Base-by-base conservation (phyloP, 1,139 yeast genomes). In the Kurtzmaniella quercitrusa region DNA sequence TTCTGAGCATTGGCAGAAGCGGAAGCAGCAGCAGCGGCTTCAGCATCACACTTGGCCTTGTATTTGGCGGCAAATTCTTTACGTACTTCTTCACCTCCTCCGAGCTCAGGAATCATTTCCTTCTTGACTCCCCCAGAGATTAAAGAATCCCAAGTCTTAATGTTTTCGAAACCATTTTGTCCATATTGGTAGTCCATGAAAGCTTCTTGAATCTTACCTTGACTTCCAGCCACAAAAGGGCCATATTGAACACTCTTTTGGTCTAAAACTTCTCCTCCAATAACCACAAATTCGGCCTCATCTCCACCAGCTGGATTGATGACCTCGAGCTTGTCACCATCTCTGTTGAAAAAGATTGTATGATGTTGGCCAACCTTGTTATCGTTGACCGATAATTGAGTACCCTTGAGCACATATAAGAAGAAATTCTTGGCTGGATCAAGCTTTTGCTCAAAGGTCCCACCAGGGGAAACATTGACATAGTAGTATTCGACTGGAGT, bases 161-260 rank as follows among this genome's bases (percentile, higher is more conserved):
- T 77, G 39, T 79, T 75, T 57, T 83, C 94, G 57, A 88, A 88
- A 1, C 95, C 95, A 58, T 86, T 85, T 37, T 67, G 59, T 37
- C 79, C 84, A 44, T 65, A 60, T 58, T 83, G 88, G 60, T 84
- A 88, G 59, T 85, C 93, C 59, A 66, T 56, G 55, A 85, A 81
- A 0, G 88, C 94, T 55, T 83, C 66, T 51, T 76, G 74, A 47
- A 88, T 82, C 52, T 78, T 77, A 41, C 76, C 81, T 45, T 71
- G 68, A 16, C 83, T 66, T 8, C 83, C 78, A 47, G 87, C 93
- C 14, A 85, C 95, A 60, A 88, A 88, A 16, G 96, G 96, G 11
- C 97, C 97, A 57, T 88, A 86, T 60, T 89, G 96, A 33, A 87
- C 87, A 42, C 85, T 75, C 15, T 80, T 78, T 65, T 89, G 97